phyloP scores from a whole-genome alignment of 306 rosid genomes.

The Lupinus albus region DNA sequence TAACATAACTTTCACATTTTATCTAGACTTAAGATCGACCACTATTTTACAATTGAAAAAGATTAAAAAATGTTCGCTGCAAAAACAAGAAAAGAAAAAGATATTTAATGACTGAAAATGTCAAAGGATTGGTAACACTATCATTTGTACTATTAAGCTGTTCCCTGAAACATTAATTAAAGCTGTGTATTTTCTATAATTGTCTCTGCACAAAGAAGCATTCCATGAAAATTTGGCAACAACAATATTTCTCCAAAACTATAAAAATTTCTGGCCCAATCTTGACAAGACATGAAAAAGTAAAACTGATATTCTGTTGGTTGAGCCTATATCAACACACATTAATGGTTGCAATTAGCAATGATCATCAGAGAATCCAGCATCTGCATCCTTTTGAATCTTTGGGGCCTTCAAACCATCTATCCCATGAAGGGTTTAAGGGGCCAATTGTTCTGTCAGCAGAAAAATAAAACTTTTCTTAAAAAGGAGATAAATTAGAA shows the following conservation, averaged over 20 bases:
- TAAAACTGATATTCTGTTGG: conserved; percentile 34
- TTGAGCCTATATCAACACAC: conserved; percentile 39
- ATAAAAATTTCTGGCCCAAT: conserved; percentile 35
- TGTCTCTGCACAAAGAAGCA: conserved; percentile 56
- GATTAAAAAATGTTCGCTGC: no score
- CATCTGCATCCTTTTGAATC: conserved; percentile 88
- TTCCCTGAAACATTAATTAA: conserved; percentile 37
- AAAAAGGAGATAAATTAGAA: background rate
- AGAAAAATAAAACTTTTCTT: conserved; percentile 27
- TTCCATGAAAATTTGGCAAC: conserved; percentile 37
- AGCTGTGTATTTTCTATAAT: conserved; percentile 45
- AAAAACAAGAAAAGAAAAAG: no score
- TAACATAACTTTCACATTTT: no score
- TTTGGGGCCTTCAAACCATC: conserved; percentile 95
- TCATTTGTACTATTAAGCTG: conserved; percentile 30
- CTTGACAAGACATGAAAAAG: background rate
- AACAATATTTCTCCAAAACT: conserved; percentile 40
- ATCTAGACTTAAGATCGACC: no score
- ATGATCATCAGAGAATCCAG: conserved; percentile 70
- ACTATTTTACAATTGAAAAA: background rate
- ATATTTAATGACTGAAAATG: background rate
- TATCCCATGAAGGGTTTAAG: conserved; percentile 76
- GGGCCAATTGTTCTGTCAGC: conserved; percentile 77
- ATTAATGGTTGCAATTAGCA: conserved; percentile 25
- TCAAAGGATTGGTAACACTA: background rate